A percentile compares a stretch with the other conserved stretches of the same genome.
Conservation (phyloP, 371 early-diverging fungal species). For the Paraphysoderma sedebokerense region DNA sequence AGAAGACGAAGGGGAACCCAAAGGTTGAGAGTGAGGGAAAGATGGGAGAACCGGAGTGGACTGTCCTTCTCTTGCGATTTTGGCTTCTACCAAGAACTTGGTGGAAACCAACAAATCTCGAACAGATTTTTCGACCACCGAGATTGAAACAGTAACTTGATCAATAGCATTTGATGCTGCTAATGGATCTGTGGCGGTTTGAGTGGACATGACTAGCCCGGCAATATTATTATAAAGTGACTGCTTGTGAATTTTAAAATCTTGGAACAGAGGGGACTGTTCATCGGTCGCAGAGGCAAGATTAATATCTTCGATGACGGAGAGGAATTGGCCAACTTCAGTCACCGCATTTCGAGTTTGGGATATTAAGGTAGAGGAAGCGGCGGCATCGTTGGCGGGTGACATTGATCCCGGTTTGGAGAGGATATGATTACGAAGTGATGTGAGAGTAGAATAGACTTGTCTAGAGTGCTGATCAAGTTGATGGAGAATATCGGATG, state of each 20-base stretch:
- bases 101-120: slow-evolving; percentile 16
- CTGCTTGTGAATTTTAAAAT: slow-evolving; percentile 3
- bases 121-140: slow-evolving; percentile 11
- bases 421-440: too few species aligned
- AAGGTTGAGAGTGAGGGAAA: not conserved
- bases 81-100: slow-evolving; percentile 15
- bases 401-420: not conserved
- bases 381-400: not conserved
- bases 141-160: slow-evolving; percentile 11
- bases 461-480: too few species aligned
- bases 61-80: too few species aligned
- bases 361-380: not conserved
- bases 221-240: slow-evolving; percentile 9
- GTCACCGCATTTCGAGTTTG: slow-evolving; percentile 16
- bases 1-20: not conserved
- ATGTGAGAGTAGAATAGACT: too few species aligned
- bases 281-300: slow-evolving; percentile 2
- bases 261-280: slow-evolving; percentile 5
- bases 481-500: too few species aligned
- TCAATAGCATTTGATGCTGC: slow-evolving; percentile 14
- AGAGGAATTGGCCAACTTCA: slow-evolving; percentile 21
- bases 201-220: slow-evolving; percentile 12
- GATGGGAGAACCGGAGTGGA: not conserved
- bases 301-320: slow-evolving; percentile 23
- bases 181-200: slow-evolving; percentile 11